phyloP scores from a whole-genome alignment of 2,329 filamentous ascomycete species.

The Coniella lustricola region DNA sequence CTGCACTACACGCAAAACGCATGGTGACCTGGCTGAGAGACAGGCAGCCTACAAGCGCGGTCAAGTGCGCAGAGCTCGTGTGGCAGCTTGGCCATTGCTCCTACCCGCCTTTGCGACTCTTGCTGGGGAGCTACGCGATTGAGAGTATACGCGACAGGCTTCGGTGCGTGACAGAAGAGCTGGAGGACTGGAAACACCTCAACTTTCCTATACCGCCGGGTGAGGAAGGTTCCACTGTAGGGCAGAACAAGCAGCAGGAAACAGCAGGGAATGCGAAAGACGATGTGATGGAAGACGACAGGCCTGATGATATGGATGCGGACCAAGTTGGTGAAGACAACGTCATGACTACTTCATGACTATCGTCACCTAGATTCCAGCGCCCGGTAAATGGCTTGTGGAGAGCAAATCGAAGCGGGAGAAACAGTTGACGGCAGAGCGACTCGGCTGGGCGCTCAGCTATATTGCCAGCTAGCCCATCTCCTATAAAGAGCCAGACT shows the following conservation, averaged over 20 bases:
- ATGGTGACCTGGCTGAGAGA: constrained; percentile 95
- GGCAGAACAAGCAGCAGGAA: constrained; percentile 26
- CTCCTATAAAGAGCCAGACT: too few relatives aligned
- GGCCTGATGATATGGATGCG: constrained; percentile 14
- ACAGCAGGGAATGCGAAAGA: constrained; percentile 24
- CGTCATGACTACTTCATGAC: constrained; percentile 11
- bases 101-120: constrained; percentile 79
- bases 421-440: too few relatives aligned
- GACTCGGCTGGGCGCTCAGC: too few relatives aligned
- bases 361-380: not conserved
- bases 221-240: constrained; percentile 18
- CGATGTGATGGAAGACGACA: constrained; percentile 23
- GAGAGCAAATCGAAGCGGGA: too few relatives aligned
- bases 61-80: constrained; percentile 86
- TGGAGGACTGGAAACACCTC: constrained; percentile 87
- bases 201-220: constrained; percentile 53
- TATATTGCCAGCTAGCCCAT: too few relatives aligned
- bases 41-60: constrained; percentile 82
- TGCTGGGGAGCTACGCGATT: constrained; percentile 91
- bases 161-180: constrained; percentile 86
- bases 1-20: constrained; percentile 78
- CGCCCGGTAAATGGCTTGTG: too few relatives aligned
- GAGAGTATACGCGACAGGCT: constrained; percentile 90
- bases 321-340: constrained; percentile 12
- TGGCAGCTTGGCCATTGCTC: constrained; percentile 94